Evolutionary conservation across 139 green algal species (phyloP).

Genomic region (Diplosphaera chodatii): DNA sequence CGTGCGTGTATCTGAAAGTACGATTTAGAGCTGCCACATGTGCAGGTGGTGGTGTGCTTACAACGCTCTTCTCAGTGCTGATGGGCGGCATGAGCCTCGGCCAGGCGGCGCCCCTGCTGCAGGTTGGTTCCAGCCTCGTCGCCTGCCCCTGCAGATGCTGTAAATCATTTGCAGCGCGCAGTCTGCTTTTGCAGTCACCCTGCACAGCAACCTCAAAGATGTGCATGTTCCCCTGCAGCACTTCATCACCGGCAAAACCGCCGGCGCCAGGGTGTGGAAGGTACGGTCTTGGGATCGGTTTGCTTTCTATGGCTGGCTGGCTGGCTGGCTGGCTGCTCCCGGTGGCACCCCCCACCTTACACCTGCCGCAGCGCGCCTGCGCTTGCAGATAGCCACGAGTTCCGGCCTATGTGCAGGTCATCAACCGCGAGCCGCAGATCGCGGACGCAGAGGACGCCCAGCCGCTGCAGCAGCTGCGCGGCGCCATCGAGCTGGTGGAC

Average conservation of each 20-base stretch:
- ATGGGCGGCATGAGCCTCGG: slow-evolving; percentile 65
- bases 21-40: no score
- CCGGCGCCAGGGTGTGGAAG: slow-evolving; percentile 53
- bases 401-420: slow-evolving; percentile 32
- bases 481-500: not conserved
- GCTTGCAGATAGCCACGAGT: no score
- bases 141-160: no score
- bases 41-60: slow-evolving; percentile 50
- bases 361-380: no score
- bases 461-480: not conserved
- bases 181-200: slow-evolving; percentile 1
- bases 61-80: slow-evolving; percentile 68
- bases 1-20: no score
- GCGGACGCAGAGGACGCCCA: not conserved
- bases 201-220: not conserved
- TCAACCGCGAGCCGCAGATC: slow-evolving; percentile 30
- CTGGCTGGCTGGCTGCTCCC: no score
- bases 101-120: slow-evolving; percentile 35
- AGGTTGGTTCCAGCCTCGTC: no score
- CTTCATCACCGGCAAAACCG: slow-evolving; percentile 41
- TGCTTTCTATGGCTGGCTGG: no score
- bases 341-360: no score
- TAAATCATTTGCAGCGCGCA: no score
- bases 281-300: no score
- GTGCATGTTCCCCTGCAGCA: slow-evolving; percentile 13